Conservation (phyloP, 805 yeast genomes). For the Saturnispora zaruensis region DNA sequence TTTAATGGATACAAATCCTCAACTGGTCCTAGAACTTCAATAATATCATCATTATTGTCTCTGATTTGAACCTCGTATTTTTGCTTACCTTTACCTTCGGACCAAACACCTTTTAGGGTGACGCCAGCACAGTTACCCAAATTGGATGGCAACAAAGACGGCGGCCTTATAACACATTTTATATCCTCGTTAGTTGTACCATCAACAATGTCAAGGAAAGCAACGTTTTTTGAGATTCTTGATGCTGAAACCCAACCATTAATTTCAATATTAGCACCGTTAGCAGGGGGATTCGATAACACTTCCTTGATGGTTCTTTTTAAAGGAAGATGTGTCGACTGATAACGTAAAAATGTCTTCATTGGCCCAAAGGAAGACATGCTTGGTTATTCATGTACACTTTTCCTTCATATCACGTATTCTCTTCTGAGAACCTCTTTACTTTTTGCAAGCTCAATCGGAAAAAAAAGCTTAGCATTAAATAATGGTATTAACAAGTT, state of each 20-base stretch:
- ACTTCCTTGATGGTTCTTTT: constrained; percentile 24
- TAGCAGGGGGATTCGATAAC: constrained; percentile 28
- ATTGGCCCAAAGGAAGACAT: neutral
- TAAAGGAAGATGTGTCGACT: neutral
- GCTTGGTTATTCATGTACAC: neutral
- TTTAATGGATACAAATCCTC: constrained; percentile 69
- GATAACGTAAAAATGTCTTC: neutral
- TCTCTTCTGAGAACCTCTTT: neutral
- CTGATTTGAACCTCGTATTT: constrained; percentile 41
- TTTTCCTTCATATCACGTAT: neutral
- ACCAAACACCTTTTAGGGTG: constrained; percentile 28
- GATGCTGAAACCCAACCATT: constrained; percentile 73
- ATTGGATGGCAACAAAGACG: constrained; percentile 23
- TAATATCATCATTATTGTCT: constrained; percentile 20
- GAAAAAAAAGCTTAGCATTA: neutral
- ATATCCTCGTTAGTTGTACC: constrained; percentile 55
- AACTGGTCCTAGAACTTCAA: constrained; percentile 53
- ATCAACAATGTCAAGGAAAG: constrained; percentile 74
- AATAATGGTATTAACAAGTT: neutral
- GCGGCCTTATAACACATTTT: constrained; percentile 45
- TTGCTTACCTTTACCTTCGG: constrained; percentile 42
- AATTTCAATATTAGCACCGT: constrained; percentile 35
- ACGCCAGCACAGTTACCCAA: constrained; percentile 34
- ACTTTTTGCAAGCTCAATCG: neutral
- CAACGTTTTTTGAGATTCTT: constrained; percentile 63